A percentile compares a stretch with the other conserved stretches of the same genome.
Evolutionary conservation across 2,329 filamentous ascomycete genomes (phyloP).

Genomic region (Beauveria bassiana): DNA sequence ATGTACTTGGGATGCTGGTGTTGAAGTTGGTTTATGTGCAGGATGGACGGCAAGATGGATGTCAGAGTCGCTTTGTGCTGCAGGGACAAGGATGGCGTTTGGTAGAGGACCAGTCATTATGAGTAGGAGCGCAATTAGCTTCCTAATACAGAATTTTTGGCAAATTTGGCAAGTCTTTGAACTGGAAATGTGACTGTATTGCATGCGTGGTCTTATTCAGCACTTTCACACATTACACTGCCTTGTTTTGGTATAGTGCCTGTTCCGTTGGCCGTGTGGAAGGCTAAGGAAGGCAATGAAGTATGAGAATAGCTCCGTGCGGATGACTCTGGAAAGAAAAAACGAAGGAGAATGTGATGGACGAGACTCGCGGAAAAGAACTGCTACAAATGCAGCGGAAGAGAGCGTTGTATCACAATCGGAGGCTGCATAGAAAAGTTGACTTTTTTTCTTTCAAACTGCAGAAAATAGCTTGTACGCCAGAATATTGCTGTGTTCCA

Average conservation of each 20-base stretch:
- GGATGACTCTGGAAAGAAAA: too few species aligned
- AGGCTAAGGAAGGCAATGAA: too few species aligned
- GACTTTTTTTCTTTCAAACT: neutral
- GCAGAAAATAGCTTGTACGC: neutral
- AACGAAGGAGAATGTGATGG: too few species aligned
- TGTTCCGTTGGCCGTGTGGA: too few species aligned
- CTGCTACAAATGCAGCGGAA: too few species aligned
- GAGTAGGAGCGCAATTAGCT: neutral
- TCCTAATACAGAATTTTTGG: neutral
- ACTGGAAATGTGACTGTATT: too few species aligned
- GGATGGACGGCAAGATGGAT: neutral
- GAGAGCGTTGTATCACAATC: neutral
- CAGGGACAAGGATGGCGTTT: conserved; percentile 1
- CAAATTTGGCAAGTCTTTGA: neutral
- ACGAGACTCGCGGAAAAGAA: too few species aligned
- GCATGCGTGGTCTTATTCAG: too few species aligned
- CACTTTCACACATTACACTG: too few species aligned
- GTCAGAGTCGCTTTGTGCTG: neutral
- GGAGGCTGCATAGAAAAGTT: neutral
- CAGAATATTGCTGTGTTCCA: neutral
- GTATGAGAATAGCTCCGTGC: too few species aligned
- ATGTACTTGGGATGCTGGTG: neutral
- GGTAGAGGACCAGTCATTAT: neutral
- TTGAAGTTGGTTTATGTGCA: neutral
- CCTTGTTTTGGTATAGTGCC: too few species aligned